Evolutionary conservation across 164 flowering plant genomes (phyloP), one percentile per base, ranked within the genome.

Genomic region (Protea cynaroides): DNA sequence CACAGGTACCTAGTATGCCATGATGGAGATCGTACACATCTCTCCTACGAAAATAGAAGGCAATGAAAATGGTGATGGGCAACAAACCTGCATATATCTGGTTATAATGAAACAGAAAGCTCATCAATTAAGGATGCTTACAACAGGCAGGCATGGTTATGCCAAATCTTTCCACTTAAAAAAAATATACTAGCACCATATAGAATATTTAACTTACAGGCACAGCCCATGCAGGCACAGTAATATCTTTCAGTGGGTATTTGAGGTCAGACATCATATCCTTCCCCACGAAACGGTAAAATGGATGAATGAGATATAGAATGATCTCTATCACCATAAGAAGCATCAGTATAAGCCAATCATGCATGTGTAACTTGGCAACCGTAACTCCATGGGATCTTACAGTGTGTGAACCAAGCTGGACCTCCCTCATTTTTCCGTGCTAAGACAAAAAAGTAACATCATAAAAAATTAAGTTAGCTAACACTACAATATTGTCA

Each of bases 21-120:
- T 88, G 91, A 65, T 88, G 95, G 58, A 88, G 86, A 71, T 88
- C 95, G 71, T 83, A 88, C 14, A 88, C 79, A 69, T 84, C 89
- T 62, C 80, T 86, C 69, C 88, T 74, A 34, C 80, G 80, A 47
- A 72, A 50, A 61, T 88, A 88, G 73, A 82, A 59, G 24, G 75
- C 11, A 14, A 81, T 49, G 71, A 87, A 78, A 62, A 85, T 68
- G 36, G 59, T 74, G 18, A 81, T 65, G 0, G 93, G 93, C 73
- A 87, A 58, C 61, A 78, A 34, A 56, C 76, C 67, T 53, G 90
- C 70, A 74, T 78, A 73, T 37, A 87, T 44, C 93, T 87, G 71
- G 23, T 61, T 14, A 70, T 47, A 40, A 65, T 54, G 22, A 65
- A 56, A 34, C 51, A 29, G 38, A 56, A 25, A 17, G 54, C 36